These are phyloP conservation scores for Sporobolomyces roseus DNA, from an alignment of 768 basidiomycete species.

Conservation along the genomic window DNA sequence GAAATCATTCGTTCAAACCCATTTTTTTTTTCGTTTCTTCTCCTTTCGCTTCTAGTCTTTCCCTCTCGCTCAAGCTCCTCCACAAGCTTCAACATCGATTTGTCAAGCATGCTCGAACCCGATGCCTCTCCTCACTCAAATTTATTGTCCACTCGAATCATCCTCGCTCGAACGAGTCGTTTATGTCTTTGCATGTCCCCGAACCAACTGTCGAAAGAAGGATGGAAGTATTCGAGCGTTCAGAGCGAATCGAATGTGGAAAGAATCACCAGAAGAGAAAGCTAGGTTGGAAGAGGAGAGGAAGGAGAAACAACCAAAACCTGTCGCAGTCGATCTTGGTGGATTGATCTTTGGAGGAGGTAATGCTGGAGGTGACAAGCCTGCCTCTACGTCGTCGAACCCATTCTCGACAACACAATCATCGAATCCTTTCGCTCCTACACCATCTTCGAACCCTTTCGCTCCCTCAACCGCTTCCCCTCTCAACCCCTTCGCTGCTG, in stretches of 20 bases:
- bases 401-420: constrained; percentile 58
- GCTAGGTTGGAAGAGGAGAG: constrained; percentile 49
- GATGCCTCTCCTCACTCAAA: constrained; percentile 77
- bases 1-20: too few relatives aligned
- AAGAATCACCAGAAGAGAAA: constrained; percentile 49
- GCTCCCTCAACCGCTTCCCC: not conserved
- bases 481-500: not conserved
- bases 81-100: not conserved
- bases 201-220: constrained; percentile 66
- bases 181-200: constrained; percentile 79
- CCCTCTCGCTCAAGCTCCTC: constrained; percentile 13
- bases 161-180: constrained; percentile 79
- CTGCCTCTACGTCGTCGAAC: constrained; percentile 52
- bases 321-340: constrained; percentile 43
- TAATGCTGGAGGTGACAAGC: not conserved
- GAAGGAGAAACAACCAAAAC: constrained; percentile 35
- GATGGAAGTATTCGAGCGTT: constrained; percentile 76
- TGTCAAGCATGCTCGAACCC: constrained; percentile 69
- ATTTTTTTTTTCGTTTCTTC: too few relatives aligned
- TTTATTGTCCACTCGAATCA: constrained; percentile 85
- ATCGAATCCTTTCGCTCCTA: constrained; percentile 52
- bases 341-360: constrained; percentile 45
- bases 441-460: constrained; percentile 1
- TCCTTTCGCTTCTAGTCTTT: constrained; percentile 14
- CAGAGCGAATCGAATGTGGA: constrained; percentile 69